Percentiles rank a stretch among this genome's conserved stretches.
Conservation (phyloP, 106 monocot species). For the Amphibolis antarctica region DNA sequence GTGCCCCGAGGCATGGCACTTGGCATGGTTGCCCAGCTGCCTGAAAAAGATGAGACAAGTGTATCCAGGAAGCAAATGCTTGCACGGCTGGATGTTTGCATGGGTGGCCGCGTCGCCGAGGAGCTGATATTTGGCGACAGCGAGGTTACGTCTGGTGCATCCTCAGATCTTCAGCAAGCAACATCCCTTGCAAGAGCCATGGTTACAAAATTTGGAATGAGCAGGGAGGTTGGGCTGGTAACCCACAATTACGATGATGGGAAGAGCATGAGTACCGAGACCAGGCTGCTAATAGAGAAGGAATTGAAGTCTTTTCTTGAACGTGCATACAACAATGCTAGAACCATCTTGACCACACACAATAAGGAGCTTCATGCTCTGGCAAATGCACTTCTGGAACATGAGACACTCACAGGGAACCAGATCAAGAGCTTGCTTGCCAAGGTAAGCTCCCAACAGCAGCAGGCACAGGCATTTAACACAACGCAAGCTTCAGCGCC, state of each 20-base stretch:
- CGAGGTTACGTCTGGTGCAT: constrained; percentile 89
- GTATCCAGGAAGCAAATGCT: constrained; percentile 88
- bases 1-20: constrained; percentile 90
- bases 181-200: constrained; percentile 70
- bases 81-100: constrained; percentile 92
- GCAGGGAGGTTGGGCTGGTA: constrained; percentile 75
- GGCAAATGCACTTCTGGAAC: constrained; percentile 81
- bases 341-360: constrained; percentile 55
- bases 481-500: constrained; percentile 18
- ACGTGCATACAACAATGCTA: constrained; percentile 87
- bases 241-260: constrained; percentile 84
- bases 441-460: constrained; percentile 32
- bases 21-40: constrained; percentile 90
- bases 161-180: constrained; percentile 85
- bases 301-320: constrained; percentile 79
- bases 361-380: constrained; percentile 77
- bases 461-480: constrained; percentile 19
- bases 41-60: constrained; percentile 88
- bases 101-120: constrained; percentile 96
- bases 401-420: constrained; percentile 69
- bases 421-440: constrained; percentile 82
- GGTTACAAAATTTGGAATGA: constrained; percentile 97
- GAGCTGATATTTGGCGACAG: constrained; percentile 90
- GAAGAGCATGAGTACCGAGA: constrained; percentile 93
- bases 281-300: constrained; percentile 75